Base-by-base conservation (phyloP, 768 basidiomycete species). In the Collybia nuda region DNA sequence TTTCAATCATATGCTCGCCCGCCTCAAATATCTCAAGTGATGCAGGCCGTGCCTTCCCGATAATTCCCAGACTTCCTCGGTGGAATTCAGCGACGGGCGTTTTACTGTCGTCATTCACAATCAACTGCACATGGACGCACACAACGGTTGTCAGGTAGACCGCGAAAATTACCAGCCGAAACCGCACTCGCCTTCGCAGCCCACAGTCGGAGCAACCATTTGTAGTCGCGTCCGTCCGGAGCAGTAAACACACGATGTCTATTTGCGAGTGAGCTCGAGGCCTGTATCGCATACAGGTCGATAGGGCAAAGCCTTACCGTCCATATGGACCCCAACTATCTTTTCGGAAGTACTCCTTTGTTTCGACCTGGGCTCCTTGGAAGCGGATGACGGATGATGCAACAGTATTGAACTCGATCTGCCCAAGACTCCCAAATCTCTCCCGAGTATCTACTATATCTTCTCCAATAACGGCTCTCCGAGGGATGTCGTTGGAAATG, bases 1-100 rank as follows among this genome's bases (percentile, higher is more conserved):
- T 52, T 42, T 65, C 62, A 8, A 61, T 29, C 47, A 67, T 64
- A 28, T 61, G 54, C 51, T 58, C 51, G 1, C 65, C 67, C 28
- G 19, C 35, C 35, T 47, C 37, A 6, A 45, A 51, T 15, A 62
- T 61, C 45, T 64, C 58, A 4, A 62, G 55, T 19, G 51, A 48
- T 0, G 57, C 52, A 26, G 56, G 54, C 14, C 35, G 46, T 1
- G 47, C 51, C 28, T 58, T 43, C 28, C 53, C 50, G 17, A 51
- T 40, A 19, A 62, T 48, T 24, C 61, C 59, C 38, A 47, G 26
- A 17, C 39, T 40, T 17, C 44, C 36, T 2, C 38, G 54, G 52
- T 56, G 56, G 21, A 48, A 62, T 41, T 45, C 40, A 15, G 58
- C 63, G 0, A 61, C 52, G 8, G 39, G 19, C 6, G 52, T 54